phyloP scores from a whole-genome alignment of 2,329 filamentous ascomycete species.

The Sporothrix dimorphospora region DNA sequence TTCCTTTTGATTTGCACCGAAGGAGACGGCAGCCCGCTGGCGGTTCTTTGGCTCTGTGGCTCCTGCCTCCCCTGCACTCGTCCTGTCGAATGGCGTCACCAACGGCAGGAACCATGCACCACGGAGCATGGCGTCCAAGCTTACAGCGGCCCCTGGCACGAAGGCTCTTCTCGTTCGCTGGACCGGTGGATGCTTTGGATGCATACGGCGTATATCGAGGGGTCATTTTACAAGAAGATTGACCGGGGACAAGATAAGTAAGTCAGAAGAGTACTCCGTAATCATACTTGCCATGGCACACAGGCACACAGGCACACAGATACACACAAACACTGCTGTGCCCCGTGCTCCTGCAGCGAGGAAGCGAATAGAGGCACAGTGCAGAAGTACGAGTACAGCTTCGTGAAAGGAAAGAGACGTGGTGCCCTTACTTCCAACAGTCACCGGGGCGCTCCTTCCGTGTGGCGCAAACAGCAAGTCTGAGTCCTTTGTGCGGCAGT shows the following conservation, averaged over 20 bases:
- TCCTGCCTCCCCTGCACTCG: not conserved
- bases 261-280: not conserved
- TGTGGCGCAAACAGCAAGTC: not conserved
- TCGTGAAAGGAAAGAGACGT: not conserved
- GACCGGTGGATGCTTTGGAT: not conserved
- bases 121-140: not conserved
- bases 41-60: not conserved
- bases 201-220: not conserved
- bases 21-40: not conserved
- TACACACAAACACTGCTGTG: constrained; percentile 9
- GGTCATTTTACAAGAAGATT: not conserved
- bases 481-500: not conserved
- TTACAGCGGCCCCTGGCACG: not conserved
- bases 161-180: not conserved
- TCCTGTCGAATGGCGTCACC: constrained; percentile 7
- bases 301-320: not conserved
- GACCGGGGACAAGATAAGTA: not conserved
- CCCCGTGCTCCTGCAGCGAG: not conserved
- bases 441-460: constrained; percentile 1
- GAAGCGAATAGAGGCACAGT: constrained; percentile 5
- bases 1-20: constrained; percentile 3
- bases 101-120: constrained; percentile 14
- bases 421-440: not conserved
- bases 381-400: not conserved
- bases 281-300: not conserved